Evolutionary conservation across 345 rosid genomes (phyloP).

Genomic region (Citrus hindsii): DNA sequence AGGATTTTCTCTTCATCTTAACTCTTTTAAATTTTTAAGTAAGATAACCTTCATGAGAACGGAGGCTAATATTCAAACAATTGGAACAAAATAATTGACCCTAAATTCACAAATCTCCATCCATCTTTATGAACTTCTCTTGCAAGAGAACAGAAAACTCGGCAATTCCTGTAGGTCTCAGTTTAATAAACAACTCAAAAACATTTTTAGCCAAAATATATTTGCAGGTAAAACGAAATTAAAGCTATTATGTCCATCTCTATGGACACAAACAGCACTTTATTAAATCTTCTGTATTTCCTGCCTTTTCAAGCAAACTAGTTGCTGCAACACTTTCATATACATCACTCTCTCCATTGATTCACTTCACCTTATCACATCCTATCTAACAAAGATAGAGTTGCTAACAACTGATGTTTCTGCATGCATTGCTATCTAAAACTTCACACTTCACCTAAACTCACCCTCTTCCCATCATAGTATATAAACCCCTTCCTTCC

Average conservation of each 20-base stretch:
- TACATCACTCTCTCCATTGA: background rate
- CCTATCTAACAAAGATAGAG: constrained; percentile 6
- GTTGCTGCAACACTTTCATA: background rate
- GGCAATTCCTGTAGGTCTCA: background rate
- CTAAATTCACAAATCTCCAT: background rate
- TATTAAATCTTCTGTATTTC: background rate
- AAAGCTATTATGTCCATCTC: background rate
- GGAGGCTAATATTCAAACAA: no score
- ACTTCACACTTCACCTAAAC: background rate
- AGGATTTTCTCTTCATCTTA: background rate
- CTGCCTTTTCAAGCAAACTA: background rate
- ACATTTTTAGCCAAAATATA: background rate
- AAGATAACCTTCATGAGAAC: no score
- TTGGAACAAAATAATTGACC: background rate
- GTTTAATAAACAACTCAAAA: background rate
- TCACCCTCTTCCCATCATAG: background rate
- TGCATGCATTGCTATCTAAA: background rate
- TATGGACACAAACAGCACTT: background rate
- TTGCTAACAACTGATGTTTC: constrained; percentile 10
- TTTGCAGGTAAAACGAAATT: background rate
- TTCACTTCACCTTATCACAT: background rate
- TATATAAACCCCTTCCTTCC: background rate
- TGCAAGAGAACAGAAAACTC: background rate
- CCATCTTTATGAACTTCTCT: no score
- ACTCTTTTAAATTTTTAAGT: no score